Evolutionary conservation across 83 land plant genomes (phyloP).

Genomic region (Picea mariana): DNA sequence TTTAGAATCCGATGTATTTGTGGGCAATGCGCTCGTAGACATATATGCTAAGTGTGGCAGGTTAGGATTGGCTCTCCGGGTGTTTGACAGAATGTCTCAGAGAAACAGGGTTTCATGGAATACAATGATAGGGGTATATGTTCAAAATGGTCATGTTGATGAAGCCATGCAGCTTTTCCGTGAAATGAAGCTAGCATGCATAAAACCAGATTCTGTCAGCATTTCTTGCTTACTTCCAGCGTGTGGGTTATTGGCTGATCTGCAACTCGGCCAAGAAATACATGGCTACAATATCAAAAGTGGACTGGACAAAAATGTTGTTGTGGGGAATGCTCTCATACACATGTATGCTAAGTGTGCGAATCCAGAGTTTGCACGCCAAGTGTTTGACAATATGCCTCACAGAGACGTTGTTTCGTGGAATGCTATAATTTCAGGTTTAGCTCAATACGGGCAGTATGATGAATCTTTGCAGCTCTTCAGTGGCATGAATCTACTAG

Average conservation of each 20-base stretch:
- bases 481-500: slow-evolving; percentile 27
- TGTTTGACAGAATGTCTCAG: slow-evolving; percentile 35
- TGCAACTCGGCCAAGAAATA: slow-evolving; percentile 36
- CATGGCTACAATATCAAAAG: slow-evolving; percentile 23
- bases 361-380: slow-evolving; percentile 25
- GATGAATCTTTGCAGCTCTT: slow-evolving; percentile 40
- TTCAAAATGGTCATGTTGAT: slow-evolving; percentile 37
- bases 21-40: slow-evolving; percentile 56
- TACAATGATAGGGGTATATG: slow-evolving; percentile 47
- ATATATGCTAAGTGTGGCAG: slow-evolving; percentile 49
- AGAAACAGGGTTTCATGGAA: slow-evolving; percentile 62
- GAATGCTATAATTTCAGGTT: slow-evolving; percentile 54
- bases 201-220: slow-evolving; percentile 37
- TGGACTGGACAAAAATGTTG: slow-evolving; percentile 1
- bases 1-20: slow-evolving; percentile 31
- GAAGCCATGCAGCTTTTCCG: slow-evolving; percentile 36
- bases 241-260: slow-evolving; percentile 39
- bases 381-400: slow-evolving; percentile 32
- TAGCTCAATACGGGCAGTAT: slow-evolving; percentile 33
- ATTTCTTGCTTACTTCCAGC: slow-evolving; percentile 32
- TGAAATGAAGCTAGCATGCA: slow-evolving; percentile 25
- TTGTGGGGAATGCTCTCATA: slow-evolving; percentile 43
- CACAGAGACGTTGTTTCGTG: slow-evolving; percentile 50
- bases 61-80: slow-evolving; percentile 30
- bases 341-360: slow-evolving; percentile 62